phyloP scores from a whole-genome alignment of 345 rosid genomes.

The Heritiera littoralis region DNA sequence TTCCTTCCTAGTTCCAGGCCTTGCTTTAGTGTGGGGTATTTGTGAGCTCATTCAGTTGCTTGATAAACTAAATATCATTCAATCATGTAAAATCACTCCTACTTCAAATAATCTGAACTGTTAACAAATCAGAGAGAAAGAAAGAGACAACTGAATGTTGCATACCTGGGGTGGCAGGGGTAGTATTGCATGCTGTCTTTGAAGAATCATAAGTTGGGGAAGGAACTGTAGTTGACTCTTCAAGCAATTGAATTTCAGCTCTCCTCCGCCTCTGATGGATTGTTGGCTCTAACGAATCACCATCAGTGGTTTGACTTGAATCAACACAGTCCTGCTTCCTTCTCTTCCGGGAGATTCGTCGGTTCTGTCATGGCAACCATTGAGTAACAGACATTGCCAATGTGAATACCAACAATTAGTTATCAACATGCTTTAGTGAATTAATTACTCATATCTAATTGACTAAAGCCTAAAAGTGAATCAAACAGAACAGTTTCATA shows the following conservation, averaged over 20 bases:
- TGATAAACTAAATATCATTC: not conserved
- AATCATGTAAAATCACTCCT: not conserved
- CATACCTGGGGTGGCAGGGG: slow-evolving; percentile 40
- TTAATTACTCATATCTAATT: not conserved
- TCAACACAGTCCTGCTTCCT: slow-evolving; percentile 32
- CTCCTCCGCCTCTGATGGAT: slow-evolving; percentile 35
- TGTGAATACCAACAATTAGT: not conserved
- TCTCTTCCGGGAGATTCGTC: slow-evolving; percentile 52
- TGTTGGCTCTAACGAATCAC: slow-evolving; percentile 23
- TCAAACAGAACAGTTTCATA: not conserved
- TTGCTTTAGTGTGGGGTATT: not conserved
- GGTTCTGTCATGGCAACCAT: slow-evolving; percentile 39
- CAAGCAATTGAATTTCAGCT: slow-evolving; percentile 25
- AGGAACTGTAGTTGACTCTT: slow-evolving; percentile 13
- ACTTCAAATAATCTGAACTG: not conserved
- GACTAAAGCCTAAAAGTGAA: not conserved
- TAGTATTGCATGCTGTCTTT: slow-evolving; percentile 17
- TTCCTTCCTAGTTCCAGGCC: not conserved
- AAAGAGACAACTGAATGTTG: not conserved
- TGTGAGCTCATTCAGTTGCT: not conserved
- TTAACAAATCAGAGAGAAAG: not conserved
- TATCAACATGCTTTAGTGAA: not conserved
- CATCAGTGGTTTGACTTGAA: slow-evolving; percentile 26
- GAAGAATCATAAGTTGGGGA: slow-evolving; percentile 16
- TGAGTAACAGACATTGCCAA: not conserved